Base-by-base conservation (phyloP, 257 asterid genomes). In the Forsythia viridissima region DNA sequence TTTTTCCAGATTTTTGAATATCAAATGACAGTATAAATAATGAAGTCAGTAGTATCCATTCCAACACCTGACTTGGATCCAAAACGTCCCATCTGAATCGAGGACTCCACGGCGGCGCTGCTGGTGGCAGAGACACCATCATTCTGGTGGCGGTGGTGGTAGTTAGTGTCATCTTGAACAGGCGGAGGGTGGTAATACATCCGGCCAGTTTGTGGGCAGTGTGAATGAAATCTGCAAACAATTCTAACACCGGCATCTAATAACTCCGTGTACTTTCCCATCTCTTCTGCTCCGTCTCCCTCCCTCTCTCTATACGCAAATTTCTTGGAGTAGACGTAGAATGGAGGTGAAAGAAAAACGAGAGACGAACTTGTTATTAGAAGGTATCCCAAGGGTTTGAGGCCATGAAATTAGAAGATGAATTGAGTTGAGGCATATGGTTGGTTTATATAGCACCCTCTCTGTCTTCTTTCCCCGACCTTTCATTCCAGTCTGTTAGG, bases 181-280 rank as follows among this genome's bases (percentile, higher is more conserved):
- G 80, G 48, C 5, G 95, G 95, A 7, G 95, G 93, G 77, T 90
- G 95, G 79, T 90, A 90, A 71, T 90, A 90, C 92, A 89, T 87
- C 72, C 95, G 87, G 65, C 90, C 92, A 44, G 95, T 89, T 39
- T 90, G 95, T 21, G 93, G 95, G 80, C 92, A 90, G 88, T 90
- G 92, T 15, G 95, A 88, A 51, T 90, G 88, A 75, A 90, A 87
- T 80, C 95, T 87, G 21, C 85, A 81, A 38, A 21, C 87, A 16
- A 84, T 77, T 76, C 92, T 89, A 6, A 78, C 34, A 18, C 88
- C 88, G 0, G 83, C 84, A 13, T 90, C 95, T 80, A 89, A 55
- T 40, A 90, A 78, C 87, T 90, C 93, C 37, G 70, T 12, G 48
- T 86, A 87, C 74, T 82, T 90, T 48, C 86, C 90, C 95, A 89